Evolutionary conservation across 352 stramenopile species (phyloP).

Genomic region (Globisporangium parvum): DNA sequence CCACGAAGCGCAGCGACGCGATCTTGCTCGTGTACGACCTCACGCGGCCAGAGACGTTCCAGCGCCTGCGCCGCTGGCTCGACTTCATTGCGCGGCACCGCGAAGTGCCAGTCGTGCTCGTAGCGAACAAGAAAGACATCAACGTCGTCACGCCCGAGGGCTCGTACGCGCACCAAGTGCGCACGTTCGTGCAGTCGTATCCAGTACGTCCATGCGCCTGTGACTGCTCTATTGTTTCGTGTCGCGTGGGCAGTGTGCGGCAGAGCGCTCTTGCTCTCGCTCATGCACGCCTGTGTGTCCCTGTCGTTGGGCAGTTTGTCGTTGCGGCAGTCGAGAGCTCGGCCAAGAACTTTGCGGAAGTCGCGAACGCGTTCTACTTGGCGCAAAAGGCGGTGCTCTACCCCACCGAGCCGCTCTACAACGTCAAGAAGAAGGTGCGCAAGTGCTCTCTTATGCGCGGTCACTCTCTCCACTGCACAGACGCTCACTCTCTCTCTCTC

Average conservation of each 20-base stretch:
- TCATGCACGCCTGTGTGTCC: slow-evolving; percentile 1
- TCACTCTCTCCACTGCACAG: neutral
- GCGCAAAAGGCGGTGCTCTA: slow-evolving; percentile 89
- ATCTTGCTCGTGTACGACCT: slow-evolving; percentile 86
- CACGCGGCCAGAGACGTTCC: slow-evolving; percentile 79
- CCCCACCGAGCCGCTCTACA: slow-evolving; percentile 82
- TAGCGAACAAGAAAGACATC: slow-evolving; percentile 87
- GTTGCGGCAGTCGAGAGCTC: slow-evolving; percentile 83
- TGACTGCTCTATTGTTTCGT: neutral
- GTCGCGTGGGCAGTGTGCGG: neutral
- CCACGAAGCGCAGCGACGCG: slow-evolving; percentile 78
- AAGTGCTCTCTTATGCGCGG: neutral
- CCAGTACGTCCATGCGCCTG: slow-evolving; percentile 26
- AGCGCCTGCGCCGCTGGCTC: slow-evolving; percentile 77
- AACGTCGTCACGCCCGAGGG: slow-evolving; percentile 57
- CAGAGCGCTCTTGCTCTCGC: no score
- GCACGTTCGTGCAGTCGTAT: slow-evolving; percentile 64
- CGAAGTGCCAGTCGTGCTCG: slow-evolving; percentile 82
- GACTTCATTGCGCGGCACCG: slow-evolving; percentile 85
- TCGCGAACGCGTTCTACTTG: slow-evolving; percentile 84
- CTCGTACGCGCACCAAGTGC: slow-evolving; percentile 66
- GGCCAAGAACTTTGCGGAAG: slow-evolving; percentile 84
- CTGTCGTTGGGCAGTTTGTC: slow-evolving; percentile 43
- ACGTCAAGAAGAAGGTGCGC: slow-evolving; percentile 74
- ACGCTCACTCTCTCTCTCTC: neutral